Evolutionary conservation across 192 early-diverging fungal genomes (phyloP), one percentile per base, ranked within the genome.

Genomic region (Coemansia erecta): DNA sequence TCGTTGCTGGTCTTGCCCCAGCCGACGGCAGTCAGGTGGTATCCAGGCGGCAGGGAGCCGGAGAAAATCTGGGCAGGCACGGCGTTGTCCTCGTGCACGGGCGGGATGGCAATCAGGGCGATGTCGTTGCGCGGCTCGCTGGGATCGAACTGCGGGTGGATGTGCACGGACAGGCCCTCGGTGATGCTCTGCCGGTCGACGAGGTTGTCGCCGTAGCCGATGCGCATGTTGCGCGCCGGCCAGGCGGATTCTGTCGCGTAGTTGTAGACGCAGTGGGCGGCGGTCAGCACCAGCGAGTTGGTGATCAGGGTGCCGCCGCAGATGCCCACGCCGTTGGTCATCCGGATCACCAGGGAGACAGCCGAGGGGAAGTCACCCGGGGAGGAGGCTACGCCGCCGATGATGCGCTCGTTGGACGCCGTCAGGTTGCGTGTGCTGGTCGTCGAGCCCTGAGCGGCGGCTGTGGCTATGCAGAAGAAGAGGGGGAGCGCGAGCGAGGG

Each of bases 261-360:
- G 51, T 75, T 51, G 41, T 52, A 60, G n/a, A 68, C 62, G 59
- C 73, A 75, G 51, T 75, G 73, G n/a, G 57, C 73, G 14, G 73
- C 73, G 0, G 73, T 75, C 37, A 66, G 60, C 10, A 75, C 33
- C 3, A 68, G 50, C 12, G 47, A 53, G 45, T 61, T 35, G 49
- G 59, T 69, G 21, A 75, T 56, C 23, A 75, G 26, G 2, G 66
- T 69, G 44, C 73, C 73, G 11, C 73, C 73, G 45, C 73, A 75
- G n/a, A 75, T 42, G 15, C 73, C 73, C 0, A 24, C 13, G 18
- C 66, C 66, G 2, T 21, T 18, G 4, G 50, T 14, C 2, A 31
- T n/a, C 17, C 33, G 59, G 13, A 75, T 52, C 17, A 65, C 44
- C 19, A 75, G 63, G 11, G 73, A 69, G 5, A 64, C 66, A 1